These are phyloP conservation scores for Calonectria honghensis DNA, from an alignment of 2,329 filamentous ascomycete species.

Conservation along the genomic window DNA sequence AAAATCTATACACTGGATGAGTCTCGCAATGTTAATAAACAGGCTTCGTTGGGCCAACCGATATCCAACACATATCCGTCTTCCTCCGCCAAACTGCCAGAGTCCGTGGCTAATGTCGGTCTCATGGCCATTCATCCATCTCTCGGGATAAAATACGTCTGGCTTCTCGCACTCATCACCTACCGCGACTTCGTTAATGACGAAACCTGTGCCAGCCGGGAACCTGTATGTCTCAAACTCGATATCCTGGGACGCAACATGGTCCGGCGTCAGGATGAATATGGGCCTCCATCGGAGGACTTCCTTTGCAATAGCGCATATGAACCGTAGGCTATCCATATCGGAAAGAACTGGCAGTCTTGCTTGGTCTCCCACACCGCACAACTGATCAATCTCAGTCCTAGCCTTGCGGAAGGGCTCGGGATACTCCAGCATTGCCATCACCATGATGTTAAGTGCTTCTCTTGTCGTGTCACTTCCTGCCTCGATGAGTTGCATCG, in stretches of 20 bases:
- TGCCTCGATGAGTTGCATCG: conserved; percentile 63
- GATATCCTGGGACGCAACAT: conserved; percentile 64
- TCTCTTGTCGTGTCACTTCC: conserved; percentile 67
- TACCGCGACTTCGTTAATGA: conserved; percentile 63
- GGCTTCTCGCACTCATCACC: conserved; percentile 56
- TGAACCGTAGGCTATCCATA: conserved; percentile 62
- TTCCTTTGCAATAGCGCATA: conserved; percentile 67
- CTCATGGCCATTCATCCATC: conserved; percentile 59
- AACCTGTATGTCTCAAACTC: conserved; percentile 68
- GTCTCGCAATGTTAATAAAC: conserved; percentile 52
- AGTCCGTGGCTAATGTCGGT: conserved; percentile 48
- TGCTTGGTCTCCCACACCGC: conserved; percentile 56
- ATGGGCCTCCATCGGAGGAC: conserved; percentile 67
- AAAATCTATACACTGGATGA: conserved; percentile 52
- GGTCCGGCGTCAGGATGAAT: conserved; percentile 60
- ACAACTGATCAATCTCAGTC: conserved; percentile 65
- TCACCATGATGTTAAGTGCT: conserved; percentile 57
- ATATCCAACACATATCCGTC: conserved; percentile 50
- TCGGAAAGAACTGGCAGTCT: conserved; percentile 64
- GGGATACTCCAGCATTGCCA: conserved; percentile 57
- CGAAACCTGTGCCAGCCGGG: conserved; percentile 64
- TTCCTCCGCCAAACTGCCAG: conserved; percentile 54
- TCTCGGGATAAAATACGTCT: conserved; percentile 57
- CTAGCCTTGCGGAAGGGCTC: conserved; percentile 60
- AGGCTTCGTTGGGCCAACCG: conserved; percentile 52